These are phyloP conservation scores for Pseudogymnoascus sp. DNA, from an alignment of 2,329 filamentous ascomycete species.

Conservation along the genomic window DNA sequence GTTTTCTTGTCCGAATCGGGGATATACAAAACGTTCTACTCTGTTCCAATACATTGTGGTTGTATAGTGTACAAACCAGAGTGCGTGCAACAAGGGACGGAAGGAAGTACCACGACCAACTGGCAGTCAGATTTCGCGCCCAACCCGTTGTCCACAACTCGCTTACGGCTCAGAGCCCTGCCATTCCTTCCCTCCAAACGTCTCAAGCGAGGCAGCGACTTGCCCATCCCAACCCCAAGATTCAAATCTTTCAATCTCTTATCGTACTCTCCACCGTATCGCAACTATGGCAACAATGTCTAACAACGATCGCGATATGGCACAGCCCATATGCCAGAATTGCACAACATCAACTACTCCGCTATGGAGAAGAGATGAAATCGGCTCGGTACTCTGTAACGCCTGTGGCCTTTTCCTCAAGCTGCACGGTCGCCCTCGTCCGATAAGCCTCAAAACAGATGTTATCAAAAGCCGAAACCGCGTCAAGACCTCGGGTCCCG, in stretches of 20 bases:
- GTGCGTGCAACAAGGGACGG: conserved; percentile 4
- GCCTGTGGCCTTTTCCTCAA: conserved; percentile 97
- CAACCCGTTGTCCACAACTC: conserved; percentile 17
- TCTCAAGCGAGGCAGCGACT: conserved; percentile 7
- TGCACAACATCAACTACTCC: conserved; percentile 93
- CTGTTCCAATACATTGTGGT: background rate
- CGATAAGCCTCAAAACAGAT: conserved; percentile 96
- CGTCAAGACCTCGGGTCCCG: conserved; percentile 77
- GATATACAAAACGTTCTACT: conserved; percentile 10
- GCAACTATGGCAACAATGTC: conserved; percentile 45
- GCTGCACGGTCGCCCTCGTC: conserved; percentile 84
- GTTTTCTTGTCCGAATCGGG: conserved; percentile 12
- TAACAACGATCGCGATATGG: conserved; percentile 40
- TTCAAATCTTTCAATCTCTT: conserved; percentile 13
- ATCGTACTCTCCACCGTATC: conserved; percentile 11
- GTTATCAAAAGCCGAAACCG: conserved; percentile 99
- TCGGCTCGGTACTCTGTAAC: conserved; percentile 93
- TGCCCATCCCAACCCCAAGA: conserved; percentile 11
- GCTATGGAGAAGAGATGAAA: conserved; percentile 94
- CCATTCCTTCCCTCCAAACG: background rate
- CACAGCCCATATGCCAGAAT: conserved; percentile 94
- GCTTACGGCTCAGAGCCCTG: conserved; percentile 7
- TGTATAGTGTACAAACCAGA: background rate
- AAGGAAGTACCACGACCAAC: conserved; percentile 3
- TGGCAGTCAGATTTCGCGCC: conserved; percentile 12